Evolutionary conservation across 441 rosid genomes (phyloP), one percentile per base, ranked within the genome.

Genomic region (Eruca vesicaria): DNA sequence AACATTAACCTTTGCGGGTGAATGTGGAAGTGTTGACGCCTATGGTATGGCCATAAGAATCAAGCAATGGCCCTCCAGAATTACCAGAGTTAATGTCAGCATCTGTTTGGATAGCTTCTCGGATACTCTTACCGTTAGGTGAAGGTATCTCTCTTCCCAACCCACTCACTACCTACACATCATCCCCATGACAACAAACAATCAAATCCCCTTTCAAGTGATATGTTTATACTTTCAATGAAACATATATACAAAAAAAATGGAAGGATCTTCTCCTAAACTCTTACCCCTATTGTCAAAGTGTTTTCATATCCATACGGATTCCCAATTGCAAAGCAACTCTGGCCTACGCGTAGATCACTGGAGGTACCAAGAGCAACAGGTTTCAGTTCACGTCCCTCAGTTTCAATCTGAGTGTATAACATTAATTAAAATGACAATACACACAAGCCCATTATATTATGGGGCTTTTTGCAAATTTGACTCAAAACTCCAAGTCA

Each of bases 291-390:
- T 2, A 92, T 92, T 21, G 96, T 94, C 55, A 94, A 90, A 8
- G 97, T 92, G 82, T 94, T 92, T 68, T 90, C 94, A 73, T 87
- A 92, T 81, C 97, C 98, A 63, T 82, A 92, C 23, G 98, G 98
- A 81, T 90, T 92, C 61, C 97, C 97, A 8, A 92, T 92, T 7
- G 98, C 98, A 16, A 69, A 90, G 78, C 97, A 94, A 76, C 84
- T 90, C 71, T 94, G 98, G 10, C 97, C 98, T 14, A 94, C 95
- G 2, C 77, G 97, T 76, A 94, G 74, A 69, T 87, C 87, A 31
- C 63, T 68, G 5, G 99, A 94, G 75, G 86, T 87, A 43, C 97
- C 99, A 23, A 92, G 78, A 67, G 79, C 85, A 62, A 81, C 89
- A 14, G 97, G 96, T 69, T 85, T 86, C 69, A 94, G 8, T 77